Evolutionary conservation across 2,329 filamentous ascomycete species (phyloP).

Genomic region (Aspergillus sp.): DNA sequence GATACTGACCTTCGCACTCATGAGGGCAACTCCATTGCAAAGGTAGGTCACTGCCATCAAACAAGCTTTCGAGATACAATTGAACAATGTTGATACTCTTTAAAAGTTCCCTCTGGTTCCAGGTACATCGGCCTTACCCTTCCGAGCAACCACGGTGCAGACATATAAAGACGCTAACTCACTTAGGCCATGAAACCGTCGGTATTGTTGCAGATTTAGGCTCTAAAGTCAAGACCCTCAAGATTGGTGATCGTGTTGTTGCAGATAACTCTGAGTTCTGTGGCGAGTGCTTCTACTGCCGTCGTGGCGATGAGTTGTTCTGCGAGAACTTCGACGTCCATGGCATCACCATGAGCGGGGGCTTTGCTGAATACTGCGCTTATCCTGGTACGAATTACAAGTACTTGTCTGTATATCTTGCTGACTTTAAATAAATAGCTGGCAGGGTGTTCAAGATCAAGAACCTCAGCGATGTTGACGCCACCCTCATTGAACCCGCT

Average conservation of each 20-base stretch:
- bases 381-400: slow-evolving; percentile 40
- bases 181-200: slow-evolving; percentile 63
- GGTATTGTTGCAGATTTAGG: slow-evolving; percentile 62
- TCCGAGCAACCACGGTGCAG: neutral
- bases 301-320: slow-evolving; percentile 64
- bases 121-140: slow-evolving; percentile 23
- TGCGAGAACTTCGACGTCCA: slow-evolving; percentile 70
- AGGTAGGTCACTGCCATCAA: slow-evolving; percentile 35
- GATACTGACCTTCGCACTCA: slow-evolving; percentile 57
- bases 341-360: slow-evolving; percentile 60
- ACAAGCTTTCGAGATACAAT: neutral
- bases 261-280: slow-evolving; percentile 60
- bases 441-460: slow-evolving; percentile 65
- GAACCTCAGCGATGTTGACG: slow-evolving; percentile 67
- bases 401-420: neutral
- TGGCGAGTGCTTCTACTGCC: slow-evolving; percentile 72
- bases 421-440: slow-evolving; percentile 31
- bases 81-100: neutral
- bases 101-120: slow-evolving; percentile 63
- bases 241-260: slow-evolving; percentile 63
- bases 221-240: slow-evolving; percentile 59
- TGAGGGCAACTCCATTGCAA: slow-evolving; percentile 65
- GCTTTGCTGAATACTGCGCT: slow-evolving; percentile 69
- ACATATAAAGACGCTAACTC: neutral
- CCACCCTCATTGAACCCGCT: slow-evolving; percentile 68